Evolutionary conservation across 441 rosid species (phyloP).

Genomic region (Gossypium schwendimanii): DNA sequence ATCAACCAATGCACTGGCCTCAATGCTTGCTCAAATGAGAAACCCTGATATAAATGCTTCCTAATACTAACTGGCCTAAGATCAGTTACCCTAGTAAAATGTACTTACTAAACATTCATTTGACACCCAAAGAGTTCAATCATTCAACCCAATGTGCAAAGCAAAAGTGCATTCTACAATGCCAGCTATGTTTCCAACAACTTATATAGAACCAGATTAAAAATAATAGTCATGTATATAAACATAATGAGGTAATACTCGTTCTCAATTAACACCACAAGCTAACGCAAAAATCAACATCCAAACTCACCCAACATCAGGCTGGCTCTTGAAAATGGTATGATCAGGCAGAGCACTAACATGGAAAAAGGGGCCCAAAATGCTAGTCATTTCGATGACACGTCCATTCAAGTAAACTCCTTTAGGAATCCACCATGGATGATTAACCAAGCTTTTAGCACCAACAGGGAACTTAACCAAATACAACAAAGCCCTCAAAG

Average conservation of each 20-base stretch:
- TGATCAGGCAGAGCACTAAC: constrained; percentile 84
- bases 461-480: constrained; percentile 67
- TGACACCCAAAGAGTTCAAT: not conserved
- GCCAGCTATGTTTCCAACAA: not conserved
- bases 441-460: constrained; percentile 76
- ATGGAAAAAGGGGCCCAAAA: constrained; percentile 95
- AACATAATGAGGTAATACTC: not conserved
- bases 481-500: constrained; percentile 72
- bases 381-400: constrained; percentile 91
- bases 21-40: not conserved
- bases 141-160: not conserved
- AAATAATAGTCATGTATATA: not conserved
- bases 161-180: not conserved
- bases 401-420: constrained; percentile 86
- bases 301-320: constrained; percentile 86
- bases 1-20: not conserved
- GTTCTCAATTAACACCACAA: constrained; percentile 1
- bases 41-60: not conserved
- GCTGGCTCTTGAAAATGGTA: constrained; percentile 77
- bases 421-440: constrained; percentile 95
- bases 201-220: not conserved
- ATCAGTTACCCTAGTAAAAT: not conserved
- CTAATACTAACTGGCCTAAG: not conserved
- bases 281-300: not conserved
- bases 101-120: not conserved